Base-by-base conservation (phyloP, 371 early-diverging fungal genomes). In the Mucor velutinosus region DNA sequence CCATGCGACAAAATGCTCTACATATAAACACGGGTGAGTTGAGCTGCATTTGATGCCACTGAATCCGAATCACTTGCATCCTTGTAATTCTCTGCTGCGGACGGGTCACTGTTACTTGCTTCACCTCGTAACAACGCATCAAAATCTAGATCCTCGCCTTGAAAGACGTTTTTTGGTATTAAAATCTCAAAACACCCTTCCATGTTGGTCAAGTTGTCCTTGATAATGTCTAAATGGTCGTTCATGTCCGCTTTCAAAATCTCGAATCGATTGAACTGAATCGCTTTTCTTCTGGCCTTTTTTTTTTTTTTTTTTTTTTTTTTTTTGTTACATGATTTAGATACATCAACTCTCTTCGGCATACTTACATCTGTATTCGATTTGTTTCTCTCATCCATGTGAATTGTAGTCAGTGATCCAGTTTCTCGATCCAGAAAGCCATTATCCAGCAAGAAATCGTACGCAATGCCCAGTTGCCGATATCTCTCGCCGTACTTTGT, bases 161-260 rank as follows among this genome's bases (percentile, higher is more conserved):
- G n/a, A n/a, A 62, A 35, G 0, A 49, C 29, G 55, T 74, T 73
- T 39, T 79, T 85, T 7, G 89, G 89, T 4, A 88, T 80, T 21
- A 88, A 64, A 19, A 88, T 87, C 5, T 86, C 85, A 73, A 88
- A 88, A 27, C 85, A 87, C 0, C 82, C 69, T 60, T 84, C 85
- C 88, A 88, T 87, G 17, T 70, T 77, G 32, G 71, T 59, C 15
- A 87, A n/a, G 58, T 85, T 87, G 15, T 86, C 87, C 43, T 76
- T 64, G n/a, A 88, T 82, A 11, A 79, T 71, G 1, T 85, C 77
- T 0, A 77, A 39, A 66, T 79, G 68, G 1, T 80, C 84, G 0
- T 81, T 77, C 0, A 87, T 74, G 14, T 84, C 86, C 0, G 49
- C 56, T 30, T 78, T 76, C 35, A 80, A 75, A 23, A 73, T 64